A percentile compares a stretch with the other conserved stretches of the same genome.
Evolutionary conservation across 2,329 filamentous ascomycete species (phyloP).

Genomic region (Colletotrichum trifolii): DNA sequence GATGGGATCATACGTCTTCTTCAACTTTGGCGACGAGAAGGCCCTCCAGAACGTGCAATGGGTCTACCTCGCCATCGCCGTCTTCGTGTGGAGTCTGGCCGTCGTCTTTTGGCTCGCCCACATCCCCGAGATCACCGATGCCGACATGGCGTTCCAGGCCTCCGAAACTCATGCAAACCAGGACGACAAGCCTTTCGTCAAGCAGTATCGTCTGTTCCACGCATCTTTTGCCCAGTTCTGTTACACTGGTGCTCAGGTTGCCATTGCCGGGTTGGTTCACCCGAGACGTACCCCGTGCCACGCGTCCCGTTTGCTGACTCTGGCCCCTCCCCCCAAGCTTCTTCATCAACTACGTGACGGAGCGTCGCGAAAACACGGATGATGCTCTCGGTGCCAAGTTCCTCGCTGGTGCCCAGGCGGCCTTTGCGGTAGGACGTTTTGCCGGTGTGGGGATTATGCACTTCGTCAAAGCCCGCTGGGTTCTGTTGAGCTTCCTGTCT

Average conservation of each 20-base stretch:
- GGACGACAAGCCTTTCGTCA: conserved; percentile 67
- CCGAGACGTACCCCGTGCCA: conserved; percentile 70
- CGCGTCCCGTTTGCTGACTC: conserved; percentile 58
- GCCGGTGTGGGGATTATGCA: conserved; percentile 66
- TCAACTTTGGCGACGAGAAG: conserved; percentile 56
- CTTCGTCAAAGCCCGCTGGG: conserved; percentile 41
- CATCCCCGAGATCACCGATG: conserved; percentile 77
- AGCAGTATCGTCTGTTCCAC: conserved; percentile 82
- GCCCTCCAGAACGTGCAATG: conserved; percentile 76
- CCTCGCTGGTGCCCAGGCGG: conserved; percentile 79
- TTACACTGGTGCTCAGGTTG: conserved; percentile 79
- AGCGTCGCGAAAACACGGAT: conserved; percentile 60
- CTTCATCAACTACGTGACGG: conserved; percentile 79
- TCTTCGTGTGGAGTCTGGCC: conserved; percentile 76
- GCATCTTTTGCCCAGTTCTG: conserved; percentile 82
- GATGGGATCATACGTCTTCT: conserved; percentile 79
- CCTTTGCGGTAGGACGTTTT: conserved; percentile 80
- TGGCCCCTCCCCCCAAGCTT: conserved; percentile 66
- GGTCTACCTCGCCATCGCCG: conserved; percentile 79
- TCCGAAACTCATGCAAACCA: conserved; percentile 51
- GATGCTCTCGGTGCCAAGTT: conserved; percentile 70
- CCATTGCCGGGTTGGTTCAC: conserved; percentile 69
- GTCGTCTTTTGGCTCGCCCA: conserved; percentile 73
- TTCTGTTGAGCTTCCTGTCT: conserved; percentile 57
- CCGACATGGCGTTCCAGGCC: conserved; percentile 73